These are phyloP conservation scores for Aspergillus sclerotioniger DNA, from an alignment of 495 filamentous ascomycete genomes.

Conservation along the genomic window DNA sequence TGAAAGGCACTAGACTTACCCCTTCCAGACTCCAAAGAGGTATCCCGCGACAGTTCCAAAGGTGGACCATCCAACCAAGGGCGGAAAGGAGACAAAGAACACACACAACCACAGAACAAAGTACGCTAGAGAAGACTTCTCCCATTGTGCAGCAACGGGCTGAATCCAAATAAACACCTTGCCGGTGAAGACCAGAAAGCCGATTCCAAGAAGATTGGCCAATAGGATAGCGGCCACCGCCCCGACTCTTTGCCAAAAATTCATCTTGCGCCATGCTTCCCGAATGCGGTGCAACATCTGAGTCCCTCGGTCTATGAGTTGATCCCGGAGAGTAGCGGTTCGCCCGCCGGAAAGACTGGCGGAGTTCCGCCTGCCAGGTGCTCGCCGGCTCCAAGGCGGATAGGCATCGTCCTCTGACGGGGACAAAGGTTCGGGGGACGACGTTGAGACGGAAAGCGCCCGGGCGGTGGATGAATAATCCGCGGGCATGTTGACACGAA, in stretches of 20 bases:
- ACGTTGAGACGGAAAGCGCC: conserved; percentile 61
- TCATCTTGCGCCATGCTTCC: conserved; percentile 53
- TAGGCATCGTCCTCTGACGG: conserved; percentile 37
- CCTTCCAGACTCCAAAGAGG: conserved; percentile 88
- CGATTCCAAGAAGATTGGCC: conserved; percentile 51
- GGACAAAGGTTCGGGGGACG: conserved; percentile 40
- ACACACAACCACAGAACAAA: conserved; percentile 75
- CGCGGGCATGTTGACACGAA: conserved; percentile 42
- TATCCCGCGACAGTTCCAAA: conserved; percentile 86
- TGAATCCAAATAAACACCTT: conserved; percentile 69
- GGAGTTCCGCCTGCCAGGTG: conserved; percentile 34
- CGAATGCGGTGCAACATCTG: conserved; percentile 23
- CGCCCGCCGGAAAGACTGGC: conserved; percentile 24
- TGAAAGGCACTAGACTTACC: conserved; percentile 43
- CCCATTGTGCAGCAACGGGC: conserved; percentile 71
- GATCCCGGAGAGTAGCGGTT: conserved; percentile 38
- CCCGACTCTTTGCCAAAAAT: conserved; percentile 59
- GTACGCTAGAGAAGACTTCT: conserved; percentile 66
- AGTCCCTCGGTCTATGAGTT: conserved; percentile 42
- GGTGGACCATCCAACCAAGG: conserved; percentile 85
- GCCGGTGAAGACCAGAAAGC: conserved; percentile 74
- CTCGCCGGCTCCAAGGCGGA: conserved; percentile 39
- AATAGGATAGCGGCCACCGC: conserved; percentile 49
- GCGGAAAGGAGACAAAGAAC: conserved; percentile 81
- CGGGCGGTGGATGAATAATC: conserved; percentile 63